Evolutionary conservation across 108 stramenopile genomes (phyloP), one percentile per base, ranked within the genome.

Genomic region (Cyclotella baltica): DNA sequence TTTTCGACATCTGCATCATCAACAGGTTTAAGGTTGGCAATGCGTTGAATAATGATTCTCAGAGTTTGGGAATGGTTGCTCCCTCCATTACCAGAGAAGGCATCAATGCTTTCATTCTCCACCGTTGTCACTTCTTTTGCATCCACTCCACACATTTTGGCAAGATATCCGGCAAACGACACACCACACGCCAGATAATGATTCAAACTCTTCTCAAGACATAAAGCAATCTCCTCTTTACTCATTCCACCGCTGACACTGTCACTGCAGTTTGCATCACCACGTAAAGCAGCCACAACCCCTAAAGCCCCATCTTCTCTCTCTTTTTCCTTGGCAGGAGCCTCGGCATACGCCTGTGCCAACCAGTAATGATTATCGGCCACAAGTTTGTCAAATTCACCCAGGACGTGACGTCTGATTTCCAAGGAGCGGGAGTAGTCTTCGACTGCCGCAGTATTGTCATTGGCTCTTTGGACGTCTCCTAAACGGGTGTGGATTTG

Each of bases 391-490:
- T 93, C 84, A 66, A 76, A 89, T 3, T 33, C 33, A 11, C 78
- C 86, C 13, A 88, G 33, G 19, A 59, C 31, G 3, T 52, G 34
- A 25, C 20, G 29, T 40, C 76, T 56, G 1, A 87, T 36, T 29
- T 76, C 61, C 35, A 93, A 64, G 28, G 90, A 88, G 0, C 72
- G 68, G 1, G 73, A 48, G 48, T 93, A 96, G 62, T 96, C 92
- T 18, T 61, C 55, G 50, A 96, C 79, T 53, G 88, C 81, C 29
- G 57, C 29, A 59, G 86, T 86, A 19, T 77, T 78, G 31, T 86
- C 90, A 76, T 96, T 93, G 43, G 82, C 65, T 0, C 92, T 86
- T 68, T 89, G 88, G 35, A 93, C 69, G 77, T 96, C 95, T 9
- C 85, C 95, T 51, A 90, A 78, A 20, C 92, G 88, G 13, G 87